phyloP scores from a whole-genome alignment of 495 filamentous ascomycete species.

The Immersiella caudata region DNA sequence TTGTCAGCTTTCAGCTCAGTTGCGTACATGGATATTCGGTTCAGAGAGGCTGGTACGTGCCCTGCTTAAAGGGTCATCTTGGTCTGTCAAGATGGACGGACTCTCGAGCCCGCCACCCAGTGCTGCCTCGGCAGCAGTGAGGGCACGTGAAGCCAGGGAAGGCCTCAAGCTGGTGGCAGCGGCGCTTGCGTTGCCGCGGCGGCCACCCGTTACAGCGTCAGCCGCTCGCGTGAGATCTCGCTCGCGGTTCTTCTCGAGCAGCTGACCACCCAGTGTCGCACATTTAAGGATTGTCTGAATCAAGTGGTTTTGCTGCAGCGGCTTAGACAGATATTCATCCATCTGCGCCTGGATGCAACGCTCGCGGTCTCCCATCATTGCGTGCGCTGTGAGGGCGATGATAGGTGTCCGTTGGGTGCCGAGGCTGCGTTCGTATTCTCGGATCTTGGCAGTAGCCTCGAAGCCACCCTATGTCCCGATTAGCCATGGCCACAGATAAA shows the following conservation, averaged over 20 bases:
- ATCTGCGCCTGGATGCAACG: slow-evolving; percentile 98
- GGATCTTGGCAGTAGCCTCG: slow-evolving; percentile 95
- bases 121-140: slow-evolving; percentile 62
- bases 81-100: slow-evolving; percentile 62
- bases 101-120: slow-evolving; percentile 60
- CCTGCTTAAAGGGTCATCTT: slow-evolving; percentile 71
- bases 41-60: slow-evolving; percentile 59
- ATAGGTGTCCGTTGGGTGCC: slow-evolving; percentile 85
- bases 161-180: slow-evolving; percentile 39
- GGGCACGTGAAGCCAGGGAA: slow-evolving; percentile 49
- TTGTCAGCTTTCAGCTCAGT: slow-evolving; percentile 28
- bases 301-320: slow-evolving; percentile 95
- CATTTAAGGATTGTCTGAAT: slow-evolving; percentile 98
- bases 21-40: slow-evolving; percentile 41
- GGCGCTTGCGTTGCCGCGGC: slow-evolving; percentile 34
- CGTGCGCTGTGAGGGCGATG: slow-evolving; percentile 95
- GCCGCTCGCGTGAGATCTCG: slow-evolving; percentile 47
- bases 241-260: slow-evolving; percentile 69
- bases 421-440: slow-evolving; percentile 84
- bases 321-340: slow-evolving; percentile 99
- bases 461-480: slow-evolving; percentile 74
- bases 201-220: slow-evolving; percentile 38
- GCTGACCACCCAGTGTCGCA: slow-evolving; percentile 84
- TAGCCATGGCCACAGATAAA: slow-evolving; percentile 36
- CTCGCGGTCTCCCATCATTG: slow-evolving; percentile 98